These are phyloP conservation scores for Cystobasidium ongulense DNA, from an alignment of 768 basidiomycete genomes.

Conservation along the genomic window DNA sequence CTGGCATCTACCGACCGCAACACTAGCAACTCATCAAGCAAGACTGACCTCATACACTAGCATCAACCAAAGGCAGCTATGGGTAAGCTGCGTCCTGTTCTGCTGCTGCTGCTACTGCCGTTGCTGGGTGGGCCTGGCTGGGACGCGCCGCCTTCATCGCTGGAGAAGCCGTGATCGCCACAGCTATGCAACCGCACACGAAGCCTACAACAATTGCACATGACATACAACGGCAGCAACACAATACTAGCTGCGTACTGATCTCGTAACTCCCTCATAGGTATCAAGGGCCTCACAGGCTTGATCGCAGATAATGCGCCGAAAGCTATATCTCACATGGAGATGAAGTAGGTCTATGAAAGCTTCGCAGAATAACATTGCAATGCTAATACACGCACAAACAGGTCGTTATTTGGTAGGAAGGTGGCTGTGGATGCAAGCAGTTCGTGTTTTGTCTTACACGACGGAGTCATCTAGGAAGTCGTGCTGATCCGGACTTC, in stretches of 20 bases:
- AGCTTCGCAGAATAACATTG: background rate
- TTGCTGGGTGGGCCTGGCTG: too few species aligned
- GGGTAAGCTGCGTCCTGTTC: background rate
- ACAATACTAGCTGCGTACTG: background rate
- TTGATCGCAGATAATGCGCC: slow-evolving; percentile 86
- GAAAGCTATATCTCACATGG: slow-evolving; percentile 55
- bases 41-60: too few species aligned
- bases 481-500: slow-evolving; percentile 17
- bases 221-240: background rate
- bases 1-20: too few species aligned
- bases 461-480: background rate
- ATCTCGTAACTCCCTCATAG: slow-evolving; percentile 50
- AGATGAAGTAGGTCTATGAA: slow-evolving; percentile 36
- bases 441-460: slow-evolving; percentile 28
- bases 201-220: background rate
- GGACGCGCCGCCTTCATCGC: background rate
- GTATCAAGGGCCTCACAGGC: slow-evolving; percentile 90
- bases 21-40: too few species aligned
- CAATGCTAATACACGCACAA: background rate
- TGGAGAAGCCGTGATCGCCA: background rate
- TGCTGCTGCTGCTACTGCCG: background rate
- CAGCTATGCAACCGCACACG: background rate
- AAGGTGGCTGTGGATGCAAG: slow-evolving; percentile 95
- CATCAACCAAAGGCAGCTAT: too few species aligned
- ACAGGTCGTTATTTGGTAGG: slow-evolving; percentile 82